phyloP scores from a whole-genome alignment of 2,329 filamentous ascomycete species.

The Coniosporium tulheliwenetii region DNA sequence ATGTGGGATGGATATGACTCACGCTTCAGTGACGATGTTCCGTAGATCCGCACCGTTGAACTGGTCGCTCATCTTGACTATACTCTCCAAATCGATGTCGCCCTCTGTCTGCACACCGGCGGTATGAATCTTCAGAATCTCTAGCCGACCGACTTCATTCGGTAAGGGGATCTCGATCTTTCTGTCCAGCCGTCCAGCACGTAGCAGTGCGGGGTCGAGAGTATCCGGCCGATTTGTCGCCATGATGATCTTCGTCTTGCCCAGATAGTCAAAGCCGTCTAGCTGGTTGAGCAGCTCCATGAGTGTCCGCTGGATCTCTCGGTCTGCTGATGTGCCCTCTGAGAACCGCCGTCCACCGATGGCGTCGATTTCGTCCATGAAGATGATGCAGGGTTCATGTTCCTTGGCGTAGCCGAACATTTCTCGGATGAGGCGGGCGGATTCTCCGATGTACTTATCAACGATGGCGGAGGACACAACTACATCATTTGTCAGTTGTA shows the following conservation, averaged over 20 bases:
- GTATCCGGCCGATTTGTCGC: conserved; percentile 96
- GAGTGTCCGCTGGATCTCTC: conserved; percentile 93
- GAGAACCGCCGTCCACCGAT: conserved; percentile 95
- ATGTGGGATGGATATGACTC: conserved; percentile 29
- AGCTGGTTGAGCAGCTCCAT: conserved; percentile 99
- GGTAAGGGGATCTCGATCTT: conserved; percentile 97
- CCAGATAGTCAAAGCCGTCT: conserved; percentile 96
- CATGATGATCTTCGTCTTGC: conserved; percentile 99
- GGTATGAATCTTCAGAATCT: conserved; percentile 97
- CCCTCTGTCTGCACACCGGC: conserved; percentile 75
- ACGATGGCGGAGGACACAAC: conserved; percentile 98
- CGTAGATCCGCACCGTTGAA: conserved; percentile 94
- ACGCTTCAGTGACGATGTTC: conserved; percentile 98
- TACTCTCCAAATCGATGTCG: conserved; percentile 96
- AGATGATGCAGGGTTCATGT: conserved; percentile 98
- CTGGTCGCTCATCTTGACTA: conserved; percentile 99
- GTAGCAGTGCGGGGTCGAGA: conserved; percentile 78
- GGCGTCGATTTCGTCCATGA: conserved; percentile 99
- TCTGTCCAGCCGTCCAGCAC: conserved; percentile 83
- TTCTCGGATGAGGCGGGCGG: conserved; percentile 87
- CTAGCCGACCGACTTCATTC: conserved; percentile 88
- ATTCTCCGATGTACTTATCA: conserved; percentile 99
- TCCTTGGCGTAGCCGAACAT: conserved; percentile 99
- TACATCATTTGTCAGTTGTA: conserved; percentile 20
- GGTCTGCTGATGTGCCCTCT: conserved; percentile 91